These are phyloP conservation scores for Sporobolomyces pararoseus DNA, from an alignment of 768 basidiomycete species.

Conservation along the genomic window DNA sequence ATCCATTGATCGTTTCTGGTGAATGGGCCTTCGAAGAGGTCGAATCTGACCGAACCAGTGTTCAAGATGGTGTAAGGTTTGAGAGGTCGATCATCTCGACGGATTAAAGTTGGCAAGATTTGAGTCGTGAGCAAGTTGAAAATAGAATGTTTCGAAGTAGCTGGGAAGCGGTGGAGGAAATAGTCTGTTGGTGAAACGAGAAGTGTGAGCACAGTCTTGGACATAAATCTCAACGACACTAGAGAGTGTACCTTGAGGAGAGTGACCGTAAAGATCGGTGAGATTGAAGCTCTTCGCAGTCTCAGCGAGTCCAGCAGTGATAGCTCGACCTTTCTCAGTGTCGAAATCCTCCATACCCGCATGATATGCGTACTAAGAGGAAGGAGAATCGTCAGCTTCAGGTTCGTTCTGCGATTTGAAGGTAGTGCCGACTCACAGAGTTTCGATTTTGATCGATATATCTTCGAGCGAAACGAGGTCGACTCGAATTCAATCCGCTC, in stretches of 20 bases:
- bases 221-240: neutral
- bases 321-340: constrained; percentile 56
- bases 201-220: neutral
- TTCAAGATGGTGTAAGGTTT: constrained; percentile 46
- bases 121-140: constrained; percentile 47
- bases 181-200: constrained; percentile 50
- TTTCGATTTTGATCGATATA: constrained; percentile 77
- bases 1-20: constrained; percentile 45
- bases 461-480: constrained; percentile 59
- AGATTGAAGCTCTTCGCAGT: constrained; percentile 64
- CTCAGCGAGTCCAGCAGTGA: constrained; percentile 59
- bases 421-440: constrained; percentile 54
- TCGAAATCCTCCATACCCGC: constrained; percentile 60
- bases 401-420: constrained; percentile 21
- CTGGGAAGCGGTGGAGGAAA: constrained; percentile 59
- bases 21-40: constrained; percentile 47
- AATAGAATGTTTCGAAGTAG: constrained; percentile 44
- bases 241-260: constrained; percentile 70
- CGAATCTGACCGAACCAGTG: constrained; percentile 50
- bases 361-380: constrained; percentile 59
- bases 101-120: constrained; percentile 60
- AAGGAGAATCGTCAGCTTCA: neutral
- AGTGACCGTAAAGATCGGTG: constrained; percentile 61
- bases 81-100: constrained; percentile 50
- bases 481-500: constrained; percentile 55